Conservation (phyloP, 2,329 filamentous ascomycete genomes). For the Penicillium thymicola region DNA sequence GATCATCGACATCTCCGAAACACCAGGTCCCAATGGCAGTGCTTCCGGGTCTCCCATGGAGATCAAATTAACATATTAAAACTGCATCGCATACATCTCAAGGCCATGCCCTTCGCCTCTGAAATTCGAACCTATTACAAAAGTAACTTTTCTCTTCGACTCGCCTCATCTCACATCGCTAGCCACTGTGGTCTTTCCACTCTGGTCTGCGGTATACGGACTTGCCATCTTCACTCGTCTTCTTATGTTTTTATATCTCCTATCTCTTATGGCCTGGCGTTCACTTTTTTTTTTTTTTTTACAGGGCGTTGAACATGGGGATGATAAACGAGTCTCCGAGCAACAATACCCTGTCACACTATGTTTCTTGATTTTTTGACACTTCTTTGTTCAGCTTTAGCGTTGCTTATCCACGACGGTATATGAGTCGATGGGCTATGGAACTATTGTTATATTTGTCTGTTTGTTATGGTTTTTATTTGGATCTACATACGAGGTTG, state of each 20-base stretch:
- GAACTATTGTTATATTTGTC: slow-evolving; percentile 17
- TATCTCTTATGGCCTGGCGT: slow-evolving; percentile 19
- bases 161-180: not conserved
- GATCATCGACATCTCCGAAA: slow-evolving; percentile 65
- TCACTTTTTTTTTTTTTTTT: slow-evolving; percentile 7
- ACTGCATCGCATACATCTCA: slow-evolving; percentile 22
- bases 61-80: slow-evolving; percentile 54
- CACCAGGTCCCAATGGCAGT: slow-evolving; percentile 10
- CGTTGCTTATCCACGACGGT: slow-evolving; percentile 25
- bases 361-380: slow-evolving; percentile 17
- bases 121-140: not conserved
- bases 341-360: slow-evolving; percentile 40
- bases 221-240: not conserved
- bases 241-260: slow-evolving; percentile 13
- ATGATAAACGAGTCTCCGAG: slow-evolving; percentile 43
- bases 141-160: not conserved
- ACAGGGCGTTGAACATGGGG: slow-evolving; percentile 36
- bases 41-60: slow-evolving; percentile 32
- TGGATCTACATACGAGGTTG: slow-evolving; percentile 20
- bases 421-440: slow-evolving; percentile 22
- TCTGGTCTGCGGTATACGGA: slow-evolving; percentile 8
- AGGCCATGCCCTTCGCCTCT: not conserved
- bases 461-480: slow-evolving; percentile 6
- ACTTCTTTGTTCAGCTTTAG: slow-evolving; percentile 13
- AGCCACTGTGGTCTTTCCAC: not conserved